phyloP scores from a whole-genome alignment of 208 protist species.

The Acanthamoeba lugdunensis region DNA sequence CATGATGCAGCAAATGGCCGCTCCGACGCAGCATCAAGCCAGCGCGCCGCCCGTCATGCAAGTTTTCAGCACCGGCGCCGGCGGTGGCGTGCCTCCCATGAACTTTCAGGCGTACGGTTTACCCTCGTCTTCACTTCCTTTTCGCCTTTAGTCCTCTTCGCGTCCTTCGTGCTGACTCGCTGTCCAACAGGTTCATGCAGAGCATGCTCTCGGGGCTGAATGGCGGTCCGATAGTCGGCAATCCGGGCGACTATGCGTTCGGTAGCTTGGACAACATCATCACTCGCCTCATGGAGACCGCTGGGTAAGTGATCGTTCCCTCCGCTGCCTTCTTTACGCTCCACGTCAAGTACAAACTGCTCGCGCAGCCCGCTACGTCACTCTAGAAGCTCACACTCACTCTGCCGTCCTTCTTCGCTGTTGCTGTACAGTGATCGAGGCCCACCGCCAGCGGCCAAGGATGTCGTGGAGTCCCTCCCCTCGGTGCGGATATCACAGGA shows the following conservation, averaged over 20 bases:
- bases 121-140: background rate
- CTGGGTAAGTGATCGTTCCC: background rate
- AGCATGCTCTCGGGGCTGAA: background rate
- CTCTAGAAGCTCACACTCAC: background rate
- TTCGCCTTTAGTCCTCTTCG: background rate
- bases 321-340: background rate
- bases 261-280: slow-evolving; percentile 64
- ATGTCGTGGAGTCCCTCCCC: slow-evolving; percentile 41
- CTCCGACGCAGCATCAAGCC: background rate
- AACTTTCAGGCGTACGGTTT: slow-evolving; percentile 30
- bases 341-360: background rate
- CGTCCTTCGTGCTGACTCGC: background rate
- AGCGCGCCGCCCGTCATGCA: slow-evolving; percentile 8
- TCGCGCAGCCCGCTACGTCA: background rate
- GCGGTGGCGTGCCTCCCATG: slow-evolving; percentile 20
- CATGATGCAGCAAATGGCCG: slow-evolving; percentile 36
- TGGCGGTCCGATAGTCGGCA: background rate
- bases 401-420: background rate
- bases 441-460: slow-evolving; percentile 38
- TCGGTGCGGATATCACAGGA: slow-evolving; percentile 30
- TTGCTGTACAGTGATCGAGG: slow-evolving; percentile 23
- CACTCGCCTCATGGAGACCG: slow-evolving; percentile 31
- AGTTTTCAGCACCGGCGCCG: background rate
- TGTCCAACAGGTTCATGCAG: background rate
- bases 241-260: slow-evolving; percentile 55